phyloP scores from a whole-genome alignment of 495 filamentous ascomycete species.

The Haplographium delicatum region DNA sequence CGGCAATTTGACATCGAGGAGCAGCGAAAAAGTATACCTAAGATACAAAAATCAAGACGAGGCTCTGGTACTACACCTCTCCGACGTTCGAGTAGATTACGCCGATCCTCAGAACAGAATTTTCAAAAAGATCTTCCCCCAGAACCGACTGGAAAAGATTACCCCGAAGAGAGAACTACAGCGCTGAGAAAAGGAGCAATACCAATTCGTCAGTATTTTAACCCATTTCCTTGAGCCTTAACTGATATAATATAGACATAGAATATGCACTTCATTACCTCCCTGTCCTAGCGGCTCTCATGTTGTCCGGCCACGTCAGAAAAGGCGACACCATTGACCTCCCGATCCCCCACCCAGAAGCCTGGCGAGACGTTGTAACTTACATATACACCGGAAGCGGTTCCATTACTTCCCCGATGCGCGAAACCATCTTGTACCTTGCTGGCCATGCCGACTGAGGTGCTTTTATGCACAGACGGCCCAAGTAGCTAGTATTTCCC shows the following conservation, averaged over 20 bases:
- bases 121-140: background rate
- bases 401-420: slow-evolving; percentile 38
- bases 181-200: slow-evolving; percentile 22
- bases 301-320: slow-evolving; percentile 43
- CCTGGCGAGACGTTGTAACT: slow-evolving; percentile 43
- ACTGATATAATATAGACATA: slow-evolving; percentile 33
- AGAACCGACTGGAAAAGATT: background rate
- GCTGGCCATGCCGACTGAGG: slow-evolving; percentile 36
- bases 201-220: slow-evolving; percentile 41
- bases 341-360: slow-evolving; percentile 48
- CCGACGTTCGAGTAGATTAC: slow-evolving; percentile 12
- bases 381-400: slow-evolving; percentile 48
- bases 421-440: slow-evolving; percentile 48
- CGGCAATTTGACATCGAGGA: slow-evolving; percentile 40
- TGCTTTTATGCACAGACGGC: no score
- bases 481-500: no score
- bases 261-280: slow-evolving; percentile 43
- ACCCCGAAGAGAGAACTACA: background rate
- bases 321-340: slow-evolving; percentile 49
- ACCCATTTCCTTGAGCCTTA: background rate
- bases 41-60: background rate
- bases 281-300: slow-evolving; percentile 46
- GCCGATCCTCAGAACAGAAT: slow-evolving; percentile 1
- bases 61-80: background rate
- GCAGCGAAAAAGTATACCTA: slow-evolving; percentile 31